A percentile compares a stretch with the other conserved stretches of the same genome.
These are phyloP conservation scores for Trametes pubescens DNA, from an alignment of 1,284 basidiomycete species.

Conservation along the genomic window DNA sequence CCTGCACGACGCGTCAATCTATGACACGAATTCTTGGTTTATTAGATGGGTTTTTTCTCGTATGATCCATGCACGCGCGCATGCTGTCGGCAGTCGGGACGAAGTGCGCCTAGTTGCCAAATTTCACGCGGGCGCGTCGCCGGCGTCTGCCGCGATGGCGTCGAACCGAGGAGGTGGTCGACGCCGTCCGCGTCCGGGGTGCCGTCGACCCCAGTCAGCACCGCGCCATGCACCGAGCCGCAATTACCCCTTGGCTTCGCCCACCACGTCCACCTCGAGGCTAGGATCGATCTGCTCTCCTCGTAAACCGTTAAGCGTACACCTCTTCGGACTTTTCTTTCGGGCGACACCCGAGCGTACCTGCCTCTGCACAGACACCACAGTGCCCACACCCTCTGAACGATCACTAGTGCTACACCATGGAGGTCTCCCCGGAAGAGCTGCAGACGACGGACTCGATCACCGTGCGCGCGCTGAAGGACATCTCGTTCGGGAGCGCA, in stretches of 20 bases:
- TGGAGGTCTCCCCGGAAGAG: slow-evolving; percentile 44
- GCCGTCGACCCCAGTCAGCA: background rate
- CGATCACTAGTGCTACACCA: slow-evolving; percentile 12
- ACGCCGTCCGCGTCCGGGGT: background rate
- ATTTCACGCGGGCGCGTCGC: slow-evolving; percentile 1
- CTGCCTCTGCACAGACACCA: background rate
- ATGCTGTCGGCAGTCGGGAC: background rate
- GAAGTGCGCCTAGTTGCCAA: background rate
- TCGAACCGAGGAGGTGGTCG: background rate
- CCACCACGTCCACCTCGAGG: background rate
- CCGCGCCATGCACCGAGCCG: background rate
- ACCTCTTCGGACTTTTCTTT: background rate
- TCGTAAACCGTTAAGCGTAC: background rate
- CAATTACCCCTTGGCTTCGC: background rate
- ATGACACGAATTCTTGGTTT: background rate
- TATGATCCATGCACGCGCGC: too few relatives aligned
- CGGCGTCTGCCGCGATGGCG: background rate
- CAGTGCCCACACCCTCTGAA: too few relatives aligned
- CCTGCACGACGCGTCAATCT: background rate
- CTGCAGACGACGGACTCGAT: slow-evolving; percentile 40
- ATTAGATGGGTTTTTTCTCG: too few relatives aligned
- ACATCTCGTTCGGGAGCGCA: slow-evolving; percentile 66
- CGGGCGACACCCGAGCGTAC: background rate
- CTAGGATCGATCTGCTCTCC: background rate
- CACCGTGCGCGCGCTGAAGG: slow-evolving; percentile 54